Conservation (phyloP, 2,329 filamentous ascomycete genomes). For the Aspergillus jensenii region DNA sequence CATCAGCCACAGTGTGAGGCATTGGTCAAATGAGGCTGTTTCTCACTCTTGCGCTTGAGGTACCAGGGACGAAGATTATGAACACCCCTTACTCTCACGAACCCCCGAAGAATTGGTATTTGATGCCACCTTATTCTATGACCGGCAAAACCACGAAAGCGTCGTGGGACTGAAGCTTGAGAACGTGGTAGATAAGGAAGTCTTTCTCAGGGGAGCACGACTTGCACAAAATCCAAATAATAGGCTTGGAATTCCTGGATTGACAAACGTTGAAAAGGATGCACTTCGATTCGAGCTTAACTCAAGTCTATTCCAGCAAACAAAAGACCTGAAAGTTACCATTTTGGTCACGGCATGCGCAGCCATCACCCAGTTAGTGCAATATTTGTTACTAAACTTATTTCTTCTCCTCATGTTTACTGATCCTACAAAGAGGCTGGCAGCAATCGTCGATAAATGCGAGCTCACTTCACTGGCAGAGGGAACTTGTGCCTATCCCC, state of each 20-base stretch:
- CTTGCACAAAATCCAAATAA: conserved; percentile 8
- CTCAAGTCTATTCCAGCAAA: conserved; percentile 11
- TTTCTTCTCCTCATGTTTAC: neutral
- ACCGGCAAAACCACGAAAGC: neutral
- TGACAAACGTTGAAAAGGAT: conserved; percentile 2
- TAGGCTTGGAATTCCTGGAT: neutral
- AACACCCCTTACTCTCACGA: conserved; percentile 3
- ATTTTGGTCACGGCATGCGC: conserved; percentile 25
- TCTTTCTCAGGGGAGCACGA: conserved; percentile 11
- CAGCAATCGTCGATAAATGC: conserved; percentile 26
- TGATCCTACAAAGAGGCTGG: conserved; percentile 17
- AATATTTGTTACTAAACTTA: neutral
- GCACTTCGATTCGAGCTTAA: neutral
- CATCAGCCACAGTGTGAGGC: neutral
- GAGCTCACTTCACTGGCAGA: conserved; percentile 1
- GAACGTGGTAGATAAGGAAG: conserved; percentile 8
- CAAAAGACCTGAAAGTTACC: conserved; percentile 19
- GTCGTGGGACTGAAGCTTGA: neutral
- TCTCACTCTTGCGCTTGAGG: neutral
- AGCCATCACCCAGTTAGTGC: conserved; percentile 24
- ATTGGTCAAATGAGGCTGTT: neutral
- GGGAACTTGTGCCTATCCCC: neutral
- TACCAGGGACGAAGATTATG: neutral
- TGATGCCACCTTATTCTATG: conserved; percentile 10
- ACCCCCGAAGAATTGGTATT: conserved; percentile 6